Evolutionary conservation across 257 asterid genomes (phyloP).

Genomic region (Fraxinus americana): DNA sequence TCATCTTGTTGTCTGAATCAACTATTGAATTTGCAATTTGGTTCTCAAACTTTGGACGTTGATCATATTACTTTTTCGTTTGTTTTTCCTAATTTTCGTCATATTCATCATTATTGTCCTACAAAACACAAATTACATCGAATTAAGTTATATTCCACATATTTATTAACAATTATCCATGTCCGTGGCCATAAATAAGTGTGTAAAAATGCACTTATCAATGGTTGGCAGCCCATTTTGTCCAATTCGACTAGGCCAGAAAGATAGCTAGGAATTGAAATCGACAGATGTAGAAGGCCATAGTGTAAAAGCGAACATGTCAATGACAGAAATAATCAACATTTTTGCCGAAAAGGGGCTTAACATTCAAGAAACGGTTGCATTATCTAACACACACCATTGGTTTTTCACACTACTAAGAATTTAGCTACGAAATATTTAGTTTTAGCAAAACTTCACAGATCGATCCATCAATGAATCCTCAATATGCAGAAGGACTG

Average conservation of each 20-base stretch:
- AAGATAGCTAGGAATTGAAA: conserved; percentile 47
- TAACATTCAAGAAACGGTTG: conserved; percentile 66
- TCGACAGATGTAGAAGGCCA: conserved; percentile 68
- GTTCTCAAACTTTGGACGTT: too few relatives aligned
- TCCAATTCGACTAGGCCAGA: conserved; percentile 56
- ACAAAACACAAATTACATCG: too few relatives aligned
- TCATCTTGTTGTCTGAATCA: too few relatives aligned
- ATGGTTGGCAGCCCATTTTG: conserved; percentile 53
- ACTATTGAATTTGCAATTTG: too few relatives aligned
- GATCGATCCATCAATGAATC: conserved; percentile 27
- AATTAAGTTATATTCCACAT: too few relatives aligned
- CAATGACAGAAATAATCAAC: conserved; percentile 46
- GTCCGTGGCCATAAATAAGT: too few relatives aligned
- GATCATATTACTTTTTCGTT: too few relatives aligned
- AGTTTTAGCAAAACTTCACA: conserved; percentile 35
- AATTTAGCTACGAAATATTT: conserved; percentile 59
- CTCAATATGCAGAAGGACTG: too few relatives aligned
- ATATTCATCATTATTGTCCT: too few relatives aligned
- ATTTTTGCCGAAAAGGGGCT: conserved; percentile 49
- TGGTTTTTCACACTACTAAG: conserved; percentile 76
- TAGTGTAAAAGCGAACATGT: conserved; percentile 64
- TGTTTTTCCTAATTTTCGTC: too few relatives aligned
- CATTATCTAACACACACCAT: conserved; percentile 75
- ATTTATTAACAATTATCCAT: too few relatives aligned
- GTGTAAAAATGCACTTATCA: too few relatives aligned